Conservation (phyloP, 2,329 filamentous ascomycete genomes). For the Verticillium tricorpus region DNA sequence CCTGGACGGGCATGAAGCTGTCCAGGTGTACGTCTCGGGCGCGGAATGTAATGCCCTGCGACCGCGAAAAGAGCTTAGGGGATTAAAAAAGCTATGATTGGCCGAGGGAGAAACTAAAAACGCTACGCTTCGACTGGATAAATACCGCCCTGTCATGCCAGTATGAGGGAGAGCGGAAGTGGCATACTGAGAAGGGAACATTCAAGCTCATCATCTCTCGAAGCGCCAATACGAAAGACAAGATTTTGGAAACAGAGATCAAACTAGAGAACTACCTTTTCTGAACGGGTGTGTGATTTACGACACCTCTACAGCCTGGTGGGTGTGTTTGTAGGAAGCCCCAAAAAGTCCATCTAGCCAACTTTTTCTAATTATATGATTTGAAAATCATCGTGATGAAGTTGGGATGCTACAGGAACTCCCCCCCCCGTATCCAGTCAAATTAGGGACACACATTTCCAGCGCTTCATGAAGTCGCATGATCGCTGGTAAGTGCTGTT, state of each 20-base stretch:
- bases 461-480: too few species aligned
- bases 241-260: background rate
- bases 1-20: background rate
- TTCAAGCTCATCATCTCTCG: background rate
- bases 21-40: conserved; percentile 32
- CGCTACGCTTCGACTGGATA: background rate
- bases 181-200: background rate
- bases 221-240: background rate
- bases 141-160: background rate
- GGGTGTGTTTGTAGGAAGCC: too few species aligned
- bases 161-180: background rate
- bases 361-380: too few species aligned
- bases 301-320: too few species aligned
- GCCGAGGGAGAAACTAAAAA: conserved; percentile 35
- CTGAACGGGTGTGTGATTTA: background rate
- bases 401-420: too few species aligned
- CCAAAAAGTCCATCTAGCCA: too few species aligned
- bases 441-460: too few species aligned
- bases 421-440: too few species aligned
- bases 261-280: background rate
- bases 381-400: too few species aligned
- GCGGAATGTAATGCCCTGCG: conserved; percentile 33
- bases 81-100: conserved; percentile 47
- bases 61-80: conserved; percentile 44
- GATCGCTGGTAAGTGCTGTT: too few species aligned